Evolutionary conservation across 176 grass and related monocot species (phyloP).

Genomic region (Juncus effusus): DNA sequence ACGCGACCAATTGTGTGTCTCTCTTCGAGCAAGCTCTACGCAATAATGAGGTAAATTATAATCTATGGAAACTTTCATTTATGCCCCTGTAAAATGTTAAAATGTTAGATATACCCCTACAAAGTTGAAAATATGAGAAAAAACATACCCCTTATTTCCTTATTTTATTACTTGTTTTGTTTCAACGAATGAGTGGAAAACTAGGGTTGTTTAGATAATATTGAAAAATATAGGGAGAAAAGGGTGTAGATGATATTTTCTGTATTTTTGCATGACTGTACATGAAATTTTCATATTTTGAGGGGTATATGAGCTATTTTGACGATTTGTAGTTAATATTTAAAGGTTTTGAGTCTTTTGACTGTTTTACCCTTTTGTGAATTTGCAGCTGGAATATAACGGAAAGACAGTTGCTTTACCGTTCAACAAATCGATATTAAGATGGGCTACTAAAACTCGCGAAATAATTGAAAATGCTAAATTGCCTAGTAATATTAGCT

Average conservation of each 20-base stretch:
- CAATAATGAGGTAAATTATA: slow-evolving; percentile 62
- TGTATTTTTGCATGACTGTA: too few species aligned
- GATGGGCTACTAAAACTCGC: slow-evolving; percentile 70
- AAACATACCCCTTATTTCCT: slow-evolving; percentile 9
- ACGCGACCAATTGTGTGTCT: slow-evolving; percentile 52
- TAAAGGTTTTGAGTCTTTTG: slow-evolving; percentile 2
- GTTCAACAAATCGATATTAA: slow-evolving; percentile 72
- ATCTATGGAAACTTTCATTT: not conserved
- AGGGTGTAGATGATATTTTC: too few species aligned
- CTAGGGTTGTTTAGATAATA: too few species aligned
- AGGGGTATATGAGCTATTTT: not conserved
- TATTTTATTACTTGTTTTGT: too few species aligned
- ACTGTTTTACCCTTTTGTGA: slow-evolving; percentile 9
- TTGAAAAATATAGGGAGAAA: too few species aligned
- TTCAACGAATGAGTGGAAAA: too few species aligned
- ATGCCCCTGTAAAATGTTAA: not conserved
- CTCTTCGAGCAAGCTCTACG: slow-evolving; percentile 90
- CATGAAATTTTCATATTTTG: too few species aligned
- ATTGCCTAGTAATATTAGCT: slow-evolving; percentile 66
- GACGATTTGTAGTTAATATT: not conserved
- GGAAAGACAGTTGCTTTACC: slow-evolving; percentile 70
- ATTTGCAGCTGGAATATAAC: slow-evolving; percentile 68
- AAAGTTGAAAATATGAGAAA: not conserved
- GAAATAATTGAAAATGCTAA: slow-evolving; percentile 65
- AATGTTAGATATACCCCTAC: not conserved